phyloP scores from a whole-genome alignment of 768 basidiomycete species.

The Neoboletus subvelutipes region DNA sequence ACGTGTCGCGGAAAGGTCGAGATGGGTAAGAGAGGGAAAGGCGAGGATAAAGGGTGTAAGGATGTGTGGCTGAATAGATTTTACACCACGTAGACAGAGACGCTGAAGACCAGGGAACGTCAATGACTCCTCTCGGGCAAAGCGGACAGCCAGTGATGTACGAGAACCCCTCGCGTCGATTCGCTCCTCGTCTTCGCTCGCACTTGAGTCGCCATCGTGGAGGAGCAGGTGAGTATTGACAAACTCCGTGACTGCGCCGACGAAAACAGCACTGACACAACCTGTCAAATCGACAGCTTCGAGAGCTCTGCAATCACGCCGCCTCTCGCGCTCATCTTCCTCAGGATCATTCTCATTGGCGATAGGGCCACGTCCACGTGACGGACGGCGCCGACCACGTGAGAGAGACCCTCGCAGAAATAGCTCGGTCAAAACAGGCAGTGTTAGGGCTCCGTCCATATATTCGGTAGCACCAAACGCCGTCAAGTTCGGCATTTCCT shows the following conservation, averaged over 20 bases:
- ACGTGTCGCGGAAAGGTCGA: slow-evolving; percentile 91
- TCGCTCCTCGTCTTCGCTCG: slow-evolving; percentile 40
- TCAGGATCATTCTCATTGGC: slow-evolving; percentile 59
- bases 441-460: slow-evolving; percentile 90
- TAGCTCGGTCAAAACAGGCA: slow-evolving; percentile 84
- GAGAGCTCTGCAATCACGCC: slow-evolving; percentile 71
- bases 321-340: slow-evolving; percentile 74
- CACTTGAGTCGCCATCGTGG: slow-evolving; percentile 42
- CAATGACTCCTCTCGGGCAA: slow-evolving; percentile 48
- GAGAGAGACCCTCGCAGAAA: slow-evolving; percentile 82
- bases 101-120: slow-evolving; percentile 70
- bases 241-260: slow-evolving; percentile 81
- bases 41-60: slow-evolving; percentile 74
- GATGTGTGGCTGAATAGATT: slow-evolving; percentile 67
- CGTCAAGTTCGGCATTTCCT: slow-evolving; percentile 88
- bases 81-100: slow-evolving; percentile 79
- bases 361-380: slow-evolving; percentile 58
- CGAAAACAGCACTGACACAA: slow-evolving; percentile 90
- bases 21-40: slow-evolving; percentile 83
- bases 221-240: slow-evolving; percentile 61
- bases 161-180: slow-evolving; percentile 35
- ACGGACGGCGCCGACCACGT: slow-evolving; percentile 64
- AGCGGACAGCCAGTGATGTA: slow-evolving; percentile 32
- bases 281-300: slow-evolving; percentile 93
- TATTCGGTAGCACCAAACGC: slow-evolving; percentile 98